Conservation (phyloP, 1,139 yeast species). For the Pichia sp. region DNA sequence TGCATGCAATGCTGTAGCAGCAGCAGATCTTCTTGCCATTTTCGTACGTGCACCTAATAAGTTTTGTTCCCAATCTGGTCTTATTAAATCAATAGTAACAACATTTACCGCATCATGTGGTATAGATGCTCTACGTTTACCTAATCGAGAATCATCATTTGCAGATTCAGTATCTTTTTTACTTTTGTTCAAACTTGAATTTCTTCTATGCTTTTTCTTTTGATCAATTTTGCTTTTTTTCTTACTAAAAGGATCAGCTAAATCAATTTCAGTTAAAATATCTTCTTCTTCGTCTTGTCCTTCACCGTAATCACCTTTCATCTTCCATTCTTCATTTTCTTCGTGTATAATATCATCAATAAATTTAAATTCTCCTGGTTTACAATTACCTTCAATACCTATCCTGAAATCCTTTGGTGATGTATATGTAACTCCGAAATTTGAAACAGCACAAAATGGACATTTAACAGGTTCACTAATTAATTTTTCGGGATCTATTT, state of each 20-base stretch:
- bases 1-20: slow-evolving; percentile 91
- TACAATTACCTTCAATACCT: slow-evolving; percentile 42
- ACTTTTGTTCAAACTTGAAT: background rate
- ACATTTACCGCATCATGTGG: slow-evolving; percentile 63
- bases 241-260: slow-evolving; percentile 10
- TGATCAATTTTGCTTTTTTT: background rate
- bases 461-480: slow-evolving; percentile 87
- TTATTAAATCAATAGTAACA: slow-evolving; percentile 68
- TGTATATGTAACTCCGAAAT: slow-evolving; percentile 77
- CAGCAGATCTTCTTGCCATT: slow-evolving; percentile 81
- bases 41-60: slow-evolving; percentile 66
- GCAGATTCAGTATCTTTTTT: background rate
- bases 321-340: slow-evolving; percentile 5
- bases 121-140: slow-evolving; percentile 38
- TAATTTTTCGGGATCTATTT: slow-evolving; percentile 47
- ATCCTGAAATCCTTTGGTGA: slow-evolving; percentile 44
- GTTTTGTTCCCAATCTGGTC: slow-evolving; percentile 90
- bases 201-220: background rate
- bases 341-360: background rate
- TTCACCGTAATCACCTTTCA: no score
- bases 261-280: slow-evolving; percentile 7
- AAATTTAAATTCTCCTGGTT: slow-evolving; percentile 35
- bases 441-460: slow-evolving; percentile 87
- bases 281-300: slow-evolving; percentile 16
- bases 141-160: background rate